phyloP scores from a whole-genome alignment of 768 basidiomycete genomes.

The Hirschioporus abietinus region DNA sequence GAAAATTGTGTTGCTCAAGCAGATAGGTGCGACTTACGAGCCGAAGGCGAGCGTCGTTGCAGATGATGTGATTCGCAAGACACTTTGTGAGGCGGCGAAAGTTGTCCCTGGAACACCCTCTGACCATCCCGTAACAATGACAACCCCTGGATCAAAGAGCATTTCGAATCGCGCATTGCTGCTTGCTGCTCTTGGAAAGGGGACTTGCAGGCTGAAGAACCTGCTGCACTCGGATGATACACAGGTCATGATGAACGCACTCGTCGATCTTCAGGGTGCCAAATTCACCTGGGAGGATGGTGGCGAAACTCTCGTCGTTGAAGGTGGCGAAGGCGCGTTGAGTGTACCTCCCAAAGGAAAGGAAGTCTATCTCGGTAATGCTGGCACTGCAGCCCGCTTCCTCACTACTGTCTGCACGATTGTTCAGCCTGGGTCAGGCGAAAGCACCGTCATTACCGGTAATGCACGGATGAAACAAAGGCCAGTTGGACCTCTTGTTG shows the following conservation, averaged over 20 bases:
- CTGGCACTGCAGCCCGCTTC: constrained; percentile 97
- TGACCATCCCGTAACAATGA: constrained; percentile 63
- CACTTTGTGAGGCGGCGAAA: constrained; percentile 73
- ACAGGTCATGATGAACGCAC: constrained; percentile 97
- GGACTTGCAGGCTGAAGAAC: constrained; percentile 85
- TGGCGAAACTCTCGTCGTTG: constrained; percentile 90
- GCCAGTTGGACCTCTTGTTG: constrained; percentile 92
- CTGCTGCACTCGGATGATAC: constrained; percentile 97
- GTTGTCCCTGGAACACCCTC: constrained; percentile 66
- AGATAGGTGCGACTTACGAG: constrained; percentile 90
- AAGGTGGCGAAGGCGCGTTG: constrained; percentile 79
- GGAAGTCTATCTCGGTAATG: constrained; percentile 93
- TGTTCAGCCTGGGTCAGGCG: constrained; percentile 45
- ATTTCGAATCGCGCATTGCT: constrained; percentile 94
- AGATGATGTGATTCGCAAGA: constrained; percentile 78
- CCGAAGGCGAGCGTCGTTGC: constrained; percentile 82
- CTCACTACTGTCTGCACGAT: constrained; percentile 94
- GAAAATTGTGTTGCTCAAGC: constrained; percentile 87
- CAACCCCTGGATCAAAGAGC: constrained; percentile 94
- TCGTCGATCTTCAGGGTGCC: constrained; percentile 87
- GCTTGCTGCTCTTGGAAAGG: constrained; percentile 85
- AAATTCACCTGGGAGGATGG: constrained; percentile 93
- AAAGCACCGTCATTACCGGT: constrained; percentile 72
- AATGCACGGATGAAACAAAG: constrained; percentile 99
- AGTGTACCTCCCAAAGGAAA: constrained; percentile 73